These are phyloP conservation scores for Teratosphaeria epicoccoides DNA, from an alignment of 2,329 filamentous ascomycete species.

Conservation along the genomic window DNA sequence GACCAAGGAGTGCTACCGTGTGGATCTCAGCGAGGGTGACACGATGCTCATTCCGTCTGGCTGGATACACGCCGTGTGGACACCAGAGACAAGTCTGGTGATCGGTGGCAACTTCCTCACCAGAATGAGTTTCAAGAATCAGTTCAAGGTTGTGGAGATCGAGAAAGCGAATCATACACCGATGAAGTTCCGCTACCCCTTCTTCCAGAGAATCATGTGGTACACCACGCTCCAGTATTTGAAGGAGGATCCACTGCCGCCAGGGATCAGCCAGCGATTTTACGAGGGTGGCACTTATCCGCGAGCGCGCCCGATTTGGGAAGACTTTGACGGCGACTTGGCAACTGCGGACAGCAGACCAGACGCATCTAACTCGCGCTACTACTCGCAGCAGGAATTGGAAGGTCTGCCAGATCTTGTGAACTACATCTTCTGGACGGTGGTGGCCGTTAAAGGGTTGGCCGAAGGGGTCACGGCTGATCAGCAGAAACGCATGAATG, in stretches of 20 bases:
- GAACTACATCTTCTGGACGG: constrained; percentile 52
- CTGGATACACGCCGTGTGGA: constrained; percentile 65
- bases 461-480: constrained; percentile 51
- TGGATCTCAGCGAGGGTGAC: constrained; percentile 55
- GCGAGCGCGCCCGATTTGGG: constrained; percentile 46
- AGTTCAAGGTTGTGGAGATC: constrained; percentile 54
- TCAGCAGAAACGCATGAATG: constrained; percentile 48
- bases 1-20: constrained; percentile 56
- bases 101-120: constrained; percentile 63
- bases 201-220: constrained; percentile 62
- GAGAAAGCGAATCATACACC: constrained; percentile 58
- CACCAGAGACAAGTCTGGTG: constrained; percentile 56
- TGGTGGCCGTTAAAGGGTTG: constrained; percentile 50
- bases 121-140: constrained; percentile 54
- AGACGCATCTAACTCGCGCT: constrained; percentile 45
- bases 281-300: constrained; percentile 46
- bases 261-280: constrained; percentile 44
- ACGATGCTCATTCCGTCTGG: constrained; percentile 62
- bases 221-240: constrained; percentile 55
- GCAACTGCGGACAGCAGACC: constrained; percentile 38
- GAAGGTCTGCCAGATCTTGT: constrained; percentile 49
- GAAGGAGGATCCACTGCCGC: constrained; percentile 52
- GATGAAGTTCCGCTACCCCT: constrained; percentile 55
- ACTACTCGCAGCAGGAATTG: constrained; percentile 53
- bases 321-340: constrained; percentile 44